Base-by-base conservation (phyloP, 257 asterid species). In the Solanum gandarillasii region DNA sequence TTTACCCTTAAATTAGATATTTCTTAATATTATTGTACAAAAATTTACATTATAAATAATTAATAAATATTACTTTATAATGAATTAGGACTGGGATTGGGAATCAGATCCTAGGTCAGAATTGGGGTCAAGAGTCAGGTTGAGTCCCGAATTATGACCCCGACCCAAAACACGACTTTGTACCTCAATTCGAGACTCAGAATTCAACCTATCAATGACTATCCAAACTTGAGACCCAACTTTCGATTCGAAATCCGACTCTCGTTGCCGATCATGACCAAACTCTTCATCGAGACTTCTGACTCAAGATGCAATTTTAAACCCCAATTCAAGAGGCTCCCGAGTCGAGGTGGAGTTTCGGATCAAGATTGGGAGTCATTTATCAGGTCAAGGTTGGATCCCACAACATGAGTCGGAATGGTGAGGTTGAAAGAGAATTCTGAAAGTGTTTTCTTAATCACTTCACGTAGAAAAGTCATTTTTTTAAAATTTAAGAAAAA, bases 381-480 rank as follows among this genome's bases (percentile, higher is more conserved):
- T 62, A 62, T 9, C 16, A 2, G 1, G 3, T n/a, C 3, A 4
- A 62, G 7, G 7, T 58, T 58, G 67, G n/a, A 58, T 20, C 67
- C 5, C 12, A 1, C 0, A 9, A 0, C 67, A 3, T 9, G 5
- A 7, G 0, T 58, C 1, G 0, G 11, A 20, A 20, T 8, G 9
- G n/a, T 4, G 27, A 60, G 7, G 1, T 62, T 62, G 7, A 62
- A 4, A 4, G 7, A n/a, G 3, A 62, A 23, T 62, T 60, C 25
- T 4, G 11, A 60, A 60, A n/a, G 5, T 60, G 3, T 60, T 60
- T 16, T 48, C 23, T 46, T 20, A 48, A 4, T 48, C 2, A 48
- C 21, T 48, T 14, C 21, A 13, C 6, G 6, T 48, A 48, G 6
- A 48, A 14, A 46, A 46, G 3, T 48, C 23, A 48, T 3, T 55